Evolutionary conservation across 352 stramenopile species (phyloP), one percentile per base, ranked within the genome.

Genomic region (Phytophthora litchii): DNA sequence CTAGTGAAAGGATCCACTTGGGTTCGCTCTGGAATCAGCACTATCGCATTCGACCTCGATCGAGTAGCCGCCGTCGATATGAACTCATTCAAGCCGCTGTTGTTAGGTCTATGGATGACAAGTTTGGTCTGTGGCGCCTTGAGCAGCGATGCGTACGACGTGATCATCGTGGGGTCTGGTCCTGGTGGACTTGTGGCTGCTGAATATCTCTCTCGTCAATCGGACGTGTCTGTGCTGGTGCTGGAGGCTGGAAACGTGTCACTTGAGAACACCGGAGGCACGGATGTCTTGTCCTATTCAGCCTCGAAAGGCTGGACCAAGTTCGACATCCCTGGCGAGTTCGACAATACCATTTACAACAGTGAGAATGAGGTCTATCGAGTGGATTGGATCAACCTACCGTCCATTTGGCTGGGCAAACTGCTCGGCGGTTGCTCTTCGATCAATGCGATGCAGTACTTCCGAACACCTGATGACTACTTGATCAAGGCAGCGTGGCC

Each of bases 361-460:
- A 27, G 40, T 14, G 60, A 60, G 27, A 72, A 79, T 34, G 70
- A 77, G n/a, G 73, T 61, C 29, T 84, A 84, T 49, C 70, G 74
- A 11, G 61, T 70, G 13, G 73, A 87, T 21, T 88, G 67, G 59
- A 64, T 83, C 19, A 45, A 69, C 10, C 38, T 57, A 16, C 54
- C 75, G 14, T 64, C 78, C 36, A 68, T 81, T 61, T 88, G 67
- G 66, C 65, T 86, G 12, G 88, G 86, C 19, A 91, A 91, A 55
- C 67, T 82, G 23, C 48, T 96, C n/a, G 88, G 84, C 29, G 88
- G 87, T 11, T 92, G 72, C 52, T 90, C 76, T 36, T 89, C 78
- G 12, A 78, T 94, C 50, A 95, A 92, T 42, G 82, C 64, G 17
- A 82, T 82, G 68, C 72, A 95, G 27, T 93, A 92, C 65, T 86